Percentiles rank a stretch among this genome's conserved stretches.
phyloP scores from a whole-genome alignment of 2,329 filamentous ascomycete species.

The Ceratocystiopsis brevicomis region DNA sequence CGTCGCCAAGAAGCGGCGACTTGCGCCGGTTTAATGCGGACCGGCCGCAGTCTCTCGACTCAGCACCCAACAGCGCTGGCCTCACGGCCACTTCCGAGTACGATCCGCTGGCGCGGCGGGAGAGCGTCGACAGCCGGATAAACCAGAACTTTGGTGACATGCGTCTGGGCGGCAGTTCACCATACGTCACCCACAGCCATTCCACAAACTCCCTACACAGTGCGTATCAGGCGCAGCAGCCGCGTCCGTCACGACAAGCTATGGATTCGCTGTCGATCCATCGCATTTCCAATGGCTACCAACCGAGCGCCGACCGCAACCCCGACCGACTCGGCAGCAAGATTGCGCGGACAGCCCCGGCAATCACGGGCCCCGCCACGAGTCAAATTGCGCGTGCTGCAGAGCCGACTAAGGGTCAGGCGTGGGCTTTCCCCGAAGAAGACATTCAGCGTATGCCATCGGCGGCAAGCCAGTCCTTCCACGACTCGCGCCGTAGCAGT shows the following conservation, averaged over 20 bases:
- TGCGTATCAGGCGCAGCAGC: conserved; percentile 47
- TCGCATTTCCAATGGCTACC: conserved; percentile 46
- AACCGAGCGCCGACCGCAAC: conserved; percentile 38
- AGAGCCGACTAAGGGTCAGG: conserved; percentile 64
- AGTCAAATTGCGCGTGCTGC: conserved; percentile 50
- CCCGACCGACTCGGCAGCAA: conserved; percentile 28
- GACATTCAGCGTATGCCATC: conserved; percentile 35
- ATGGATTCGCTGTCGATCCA: conserved; percentile 34
- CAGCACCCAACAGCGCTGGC: conserved; percentile 15
- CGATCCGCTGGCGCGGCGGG: conserved; percentile 36
- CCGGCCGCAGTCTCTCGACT: conserved; percentile 23
- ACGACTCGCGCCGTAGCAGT: conserved; percentile 55
- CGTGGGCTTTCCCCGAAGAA: conserved; percentile 68
- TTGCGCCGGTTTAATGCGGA: conserved; percentile 22
- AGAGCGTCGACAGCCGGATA: conserved; percentile 65
- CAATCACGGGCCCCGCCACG: conserved; percentile 53
- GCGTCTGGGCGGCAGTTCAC: conserved; percentile 47
- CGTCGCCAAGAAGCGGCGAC: conserved; percentile 25
- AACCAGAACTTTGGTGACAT: conserved; percentile 54
- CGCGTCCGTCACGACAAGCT: conserved; percentile 37
- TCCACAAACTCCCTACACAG: conserved; percentile 59
- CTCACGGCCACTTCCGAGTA: conserved; percentile 4
- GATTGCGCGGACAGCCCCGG: conserved; percentile 47
- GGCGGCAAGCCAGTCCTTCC: conserved; percentile 28
- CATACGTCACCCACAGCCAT: conserved; percentile 59